Conservation (phyloP, 2,329 filamentous ascomycete genomes). For the Aspergillus tanneri region DNA sequence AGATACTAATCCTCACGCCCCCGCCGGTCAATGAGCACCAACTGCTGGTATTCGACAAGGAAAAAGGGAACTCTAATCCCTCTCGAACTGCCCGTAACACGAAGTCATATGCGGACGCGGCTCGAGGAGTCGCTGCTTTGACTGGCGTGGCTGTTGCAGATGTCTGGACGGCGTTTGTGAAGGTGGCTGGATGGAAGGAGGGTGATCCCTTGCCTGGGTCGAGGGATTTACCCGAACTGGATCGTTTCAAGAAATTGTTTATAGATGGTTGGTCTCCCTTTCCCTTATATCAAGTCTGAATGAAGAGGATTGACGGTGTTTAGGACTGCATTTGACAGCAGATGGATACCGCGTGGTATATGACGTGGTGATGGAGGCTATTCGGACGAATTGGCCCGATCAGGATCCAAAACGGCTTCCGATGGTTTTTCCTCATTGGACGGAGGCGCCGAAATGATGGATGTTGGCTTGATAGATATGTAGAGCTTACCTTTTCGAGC, state of each 20-base stretch:
- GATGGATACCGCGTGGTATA: constrained; percentile 58
- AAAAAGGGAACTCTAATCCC: constrained; percentile 50
- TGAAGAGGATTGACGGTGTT: not conserved
- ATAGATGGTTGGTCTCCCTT: constrained; percentile 53
- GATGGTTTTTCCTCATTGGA: constrained; percentile 56
- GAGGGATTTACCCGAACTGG: constrained; percentile 57
- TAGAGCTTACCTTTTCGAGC: too few species aligned
- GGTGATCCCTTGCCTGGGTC: constrained; percentile 56
- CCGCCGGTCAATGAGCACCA: constrained; percentile 80
- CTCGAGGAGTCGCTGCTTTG: constrained; percentile 60
- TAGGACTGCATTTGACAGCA: constrained; percentile 59
- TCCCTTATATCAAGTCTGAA: not conserved
- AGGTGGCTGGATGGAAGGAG: constrained; percentile 55
- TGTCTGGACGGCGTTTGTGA: constrained; percentile 76
- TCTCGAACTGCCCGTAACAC: constrained; percentile 60
- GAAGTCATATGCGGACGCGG: constrained; percentile 65
- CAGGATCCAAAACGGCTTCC: constrained; percentile 53
- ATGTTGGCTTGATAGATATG: not conserved
- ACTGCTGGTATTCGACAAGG: constrained; percentile 51
- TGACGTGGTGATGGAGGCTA: constrained; percentile 53
- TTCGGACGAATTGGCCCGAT: constrained; percentile 55
- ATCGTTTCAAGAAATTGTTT: constrained; percentile 53
- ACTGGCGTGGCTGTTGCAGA: constrained; percentile 67
- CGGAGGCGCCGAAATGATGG: constrained; percentile 39
- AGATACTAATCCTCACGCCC: constrained; percentile 73